phyloP scores from a whole-genome alignment of 805 yeast species.

The Saccharomyces mikatae region DNA sequence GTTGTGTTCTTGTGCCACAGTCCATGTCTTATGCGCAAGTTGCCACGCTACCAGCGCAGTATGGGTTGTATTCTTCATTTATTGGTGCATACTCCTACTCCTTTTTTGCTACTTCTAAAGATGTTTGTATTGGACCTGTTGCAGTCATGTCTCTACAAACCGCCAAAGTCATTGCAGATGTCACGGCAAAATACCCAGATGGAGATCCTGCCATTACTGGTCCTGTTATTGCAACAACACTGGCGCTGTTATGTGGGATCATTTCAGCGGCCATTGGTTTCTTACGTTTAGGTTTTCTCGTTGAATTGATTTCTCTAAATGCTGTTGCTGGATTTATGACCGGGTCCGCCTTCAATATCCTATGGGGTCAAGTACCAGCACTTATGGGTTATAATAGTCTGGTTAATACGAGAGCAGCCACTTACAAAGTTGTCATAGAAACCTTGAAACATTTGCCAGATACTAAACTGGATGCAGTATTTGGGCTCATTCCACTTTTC shows the following conservation, averaged over 20 bases:
- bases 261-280: slow-evolving; percentile 78
- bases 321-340: slow-evolving; percentile 93
- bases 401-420: slow-evolving; percentile 65
- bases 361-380: slow-evolving; percentile 78
- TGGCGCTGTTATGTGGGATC: slow-evolving; percentile 78
- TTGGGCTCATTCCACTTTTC: slow-evolving; percentile 70
- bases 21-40: slow-evolving; percentile 90
- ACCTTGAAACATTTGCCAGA: slow-evolving; percentile 63
- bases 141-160: slow-evolving; percentile 91
- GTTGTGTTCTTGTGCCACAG: slow-evolving; percentile 88
- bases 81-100: slow-evolving; percentile 86
- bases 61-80: slow-evolving; percentile 85
- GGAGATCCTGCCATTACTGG: slow-evolving; percentile 36
- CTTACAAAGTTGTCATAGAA: slow-evolving; percentile 63
- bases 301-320: slow-evolving; percentile 83
- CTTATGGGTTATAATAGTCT: slow-evolving; percentile 63
- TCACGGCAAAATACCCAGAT: slow-evolving; percentile 42
- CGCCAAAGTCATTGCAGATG: slow-evolving; percentile 64
- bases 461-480: slow-evolving; percentile 76
- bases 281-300: slow-evolving; percentile 75
- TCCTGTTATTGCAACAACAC: slow-evolving; percentile 70
- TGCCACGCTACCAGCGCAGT: slow-evolving; percentile 74
- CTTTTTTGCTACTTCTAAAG: slow-evolving; percentile 89
- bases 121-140: slow-evolving; percentile 93
- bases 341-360: slow-evolving; percentile 82